A percentile compares a stretch with the other conserved stretches of the same genome.
These are phyloP conservation scores for Cryptococcus neoformans DNA, from an alignment of 1,284 basidiomycete genomes.

Conservation along the genomic window DNA sequence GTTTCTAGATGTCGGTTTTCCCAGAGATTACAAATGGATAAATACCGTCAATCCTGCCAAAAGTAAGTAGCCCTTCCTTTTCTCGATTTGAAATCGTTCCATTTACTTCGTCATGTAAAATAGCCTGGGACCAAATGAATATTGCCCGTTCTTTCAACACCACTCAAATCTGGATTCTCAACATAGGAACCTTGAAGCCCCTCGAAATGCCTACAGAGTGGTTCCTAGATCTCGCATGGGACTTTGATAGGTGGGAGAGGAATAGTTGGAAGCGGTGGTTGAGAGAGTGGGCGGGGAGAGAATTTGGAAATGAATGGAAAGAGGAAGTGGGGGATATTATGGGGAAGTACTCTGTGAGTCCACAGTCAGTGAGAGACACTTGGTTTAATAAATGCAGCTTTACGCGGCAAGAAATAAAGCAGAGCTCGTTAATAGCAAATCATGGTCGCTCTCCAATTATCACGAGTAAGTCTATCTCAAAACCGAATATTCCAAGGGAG, in stretches of 20 bases:
- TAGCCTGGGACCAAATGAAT: constrained; percentile 37
- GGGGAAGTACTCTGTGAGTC: constrained; percentile 19
- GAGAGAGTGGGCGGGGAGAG: constrained; percentile 22
- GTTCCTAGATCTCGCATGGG: constrained; percentile 27
- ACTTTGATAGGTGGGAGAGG: constrained; percentile 23
- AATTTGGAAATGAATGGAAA: constrained; percentile 21
- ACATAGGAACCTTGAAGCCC: constrained; percentile 28
- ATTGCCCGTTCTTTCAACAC: constrained; percentile 30
- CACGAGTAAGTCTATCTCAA: constrained; percentile 57
- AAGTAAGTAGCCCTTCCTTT: constrained; percentile 6
- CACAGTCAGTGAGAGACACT: not conserved
- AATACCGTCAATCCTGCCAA: constrained; percentile 31
- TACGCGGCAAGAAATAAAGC: constrained; percentile 53
- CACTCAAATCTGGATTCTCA: constrained; percentile 30
- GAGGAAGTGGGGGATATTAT: constrained; percentile 29
- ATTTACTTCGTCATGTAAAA: not conserved
- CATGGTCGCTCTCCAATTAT: constrained; percentile 64
- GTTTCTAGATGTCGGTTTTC: constrained; percentile 27
- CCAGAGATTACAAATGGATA: constrained; percentile 49
- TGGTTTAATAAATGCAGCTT: constrained; percentile 5
- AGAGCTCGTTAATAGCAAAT: constrained; percentile 62
- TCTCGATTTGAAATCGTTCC: not conserved
- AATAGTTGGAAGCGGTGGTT: constrained; percentile 19
- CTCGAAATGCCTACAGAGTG: constrained; percentile 27
- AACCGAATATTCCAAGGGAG: constrained; percentile 4